Evolutionary conservation across 306 rosid species (phyloP), one percentile per base, ranked within the genome.

Genomic region (Casuarina cunninghamiana): DNA sequence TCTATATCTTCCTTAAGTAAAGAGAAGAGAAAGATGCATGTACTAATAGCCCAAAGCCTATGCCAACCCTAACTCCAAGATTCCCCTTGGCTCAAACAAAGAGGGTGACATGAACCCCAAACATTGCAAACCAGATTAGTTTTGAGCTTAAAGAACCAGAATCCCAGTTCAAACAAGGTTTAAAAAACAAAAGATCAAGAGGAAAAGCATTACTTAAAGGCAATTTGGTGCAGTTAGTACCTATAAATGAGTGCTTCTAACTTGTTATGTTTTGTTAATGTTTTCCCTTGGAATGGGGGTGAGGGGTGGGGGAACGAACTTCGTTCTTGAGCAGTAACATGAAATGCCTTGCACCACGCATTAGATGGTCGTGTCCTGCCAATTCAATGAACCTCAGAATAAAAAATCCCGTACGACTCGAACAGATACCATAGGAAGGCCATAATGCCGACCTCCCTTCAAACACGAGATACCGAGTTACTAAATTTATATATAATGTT

Each of bases 361-460:
- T 66, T 49, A 42, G 42, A 66, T 66, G 48, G 71, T 66, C 49
- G 50, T 26, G 32, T 26, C 42, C 48, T 43, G 9, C 49, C 82
- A 77, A 82, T 84, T 82, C 82, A 45, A 41, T 17, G 10, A 19
- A 66, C 79, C 80, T 86, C 80, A 63, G 77, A 71, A 71, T 77
- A 60, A 50, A 81, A 79, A 63, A 19, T 38, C 32, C 32, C 62
- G 67, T 51, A 57, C 1, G 68, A 62, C 68, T 71, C 81, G 80
- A 80, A 74, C 72, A 71, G 69, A 45, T 53, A 86, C 55, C 76
- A 72, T 53, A 66, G 72, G 76, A 84, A 7, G 53, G 65, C 42
- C 66, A 74, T 73, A 5, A 69, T 57, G 50, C 50, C 32, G 32
- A 26, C 32, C 32, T 26, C 48, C 16, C 67, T 74, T 55, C 19